phyloP scores from a whole-genome alignment of 495 filamentous ascomycete genomes.

The Neurospora sublineolata region DNA sequence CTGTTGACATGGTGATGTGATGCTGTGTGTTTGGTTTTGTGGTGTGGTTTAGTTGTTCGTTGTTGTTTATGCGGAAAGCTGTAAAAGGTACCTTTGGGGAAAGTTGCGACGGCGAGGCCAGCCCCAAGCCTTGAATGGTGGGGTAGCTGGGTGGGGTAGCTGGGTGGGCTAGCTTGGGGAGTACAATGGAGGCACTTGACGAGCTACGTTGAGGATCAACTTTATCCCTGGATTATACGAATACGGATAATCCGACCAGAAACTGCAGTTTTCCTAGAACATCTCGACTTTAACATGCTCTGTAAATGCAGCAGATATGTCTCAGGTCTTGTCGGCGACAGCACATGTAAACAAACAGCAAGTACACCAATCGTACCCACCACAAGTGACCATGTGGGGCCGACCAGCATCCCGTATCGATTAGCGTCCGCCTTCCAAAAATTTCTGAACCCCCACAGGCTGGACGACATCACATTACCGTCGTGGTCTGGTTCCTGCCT shows the following conservation, averaged over 20 bases:
- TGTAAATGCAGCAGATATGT: no score
- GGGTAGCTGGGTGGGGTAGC: background rate
- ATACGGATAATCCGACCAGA: no score
- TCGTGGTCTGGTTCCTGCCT: background rate
- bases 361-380: background rate
- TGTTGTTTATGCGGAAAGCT: background rate
- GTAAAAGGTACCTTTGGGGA: background rate
- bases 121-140: background rate
- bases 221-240: accelerated
- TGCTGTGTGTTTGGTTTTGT: background rate
- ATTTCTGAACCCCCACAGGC: background rate
- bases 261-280: background rate
- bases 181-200: background rate
- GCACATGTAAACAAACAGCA: background rate
- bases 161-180: background rate
- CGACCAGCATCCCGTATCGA: background rate
- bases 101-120: background rate
- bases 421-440: background rate
- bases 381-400: background rate
- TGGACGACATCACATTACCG: background rate
- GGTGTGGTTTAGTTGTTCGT: conserved; percentile 3
- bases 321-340: background rate
- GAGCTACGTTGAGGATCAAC: background rate
- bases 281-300: no score
- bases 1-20: conserved; percentile 32